These are phyloP conservation scores for Acorus calamus DNA, from an alignment of 106 monocot species.

Conservation along the genomic window DNA sequence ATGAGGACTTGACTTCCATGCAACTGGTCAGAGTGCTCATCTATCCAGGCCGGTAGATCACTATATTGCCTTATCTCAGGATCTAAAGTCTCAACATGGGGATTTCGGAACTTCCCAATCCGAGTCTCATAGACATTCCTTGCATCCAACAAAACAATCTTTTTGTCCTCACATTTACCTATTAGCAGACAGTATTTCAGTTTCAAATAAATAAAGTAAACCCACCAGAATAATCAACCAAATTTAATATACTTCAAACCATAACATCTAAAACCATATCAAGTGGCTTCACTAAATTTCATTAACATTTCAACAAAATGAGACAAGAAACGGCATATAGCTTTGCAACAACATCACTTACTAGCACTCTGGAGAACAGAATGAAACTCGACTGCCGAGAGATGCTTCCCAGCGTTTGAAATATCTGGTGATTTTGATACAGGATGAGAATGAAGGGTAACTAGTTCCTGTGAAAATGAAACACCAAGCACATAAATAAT, in stretches of 20 bases:
- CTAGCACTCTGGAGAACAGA: slow-evolving; percentile 51
- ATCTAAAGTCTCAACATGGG: slow-evolving; percentile 70
- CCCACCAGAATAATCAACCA: too few species aligned
- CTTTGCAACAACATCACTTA: slow-evolving; percentile 10
- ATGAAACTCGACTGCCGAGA: slow-evolving; percentile 81
- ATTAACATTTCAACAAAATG: not conserved
- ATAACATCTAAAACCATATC: too few species aligned
- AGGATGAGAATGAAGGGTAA: slow-evolving; percentile 68
- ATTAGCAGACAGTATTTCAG: slow-evolving; percentile 24
- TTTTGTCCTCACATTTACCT: slow-evolving; percentile 14
- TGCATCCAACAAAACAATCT: slow-evolving; percentile 70
- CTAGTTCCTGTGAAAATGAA: slow-evolving; percentile 30
- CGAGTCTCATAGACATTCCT: slow-evolving; percentile 94
- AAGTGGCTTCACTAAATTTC: too few species aligned
- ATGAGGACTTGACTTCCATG: slow-evolving; percentile 69
- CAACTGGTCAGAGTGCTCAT: slow-evolving; percentile 55
- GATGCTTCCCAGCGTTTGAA: slow-evolving; percentile 71
- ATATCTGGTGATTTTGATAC: slow-evolving; percentile 47
- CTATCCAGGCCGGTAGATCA: slow-evolving; percentile 89
- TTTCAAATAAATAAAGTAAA: too few species aligned
- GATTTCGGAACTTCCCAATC: slow-evolving; percentile 75
- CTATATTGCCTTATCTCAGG: slow-evolving; percentile 93
- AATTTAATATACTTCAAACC: too few species aligned
- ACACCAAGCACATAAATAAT: too few species aligned
- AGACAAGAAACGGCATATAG: not conserved